Percentiles rank a stretch among this genome's conserved stretches.
phyloP scores from a whole-genome alignment of 2,329 filamentous ascomycete species.

The Penicillium nordicum region DNA sequence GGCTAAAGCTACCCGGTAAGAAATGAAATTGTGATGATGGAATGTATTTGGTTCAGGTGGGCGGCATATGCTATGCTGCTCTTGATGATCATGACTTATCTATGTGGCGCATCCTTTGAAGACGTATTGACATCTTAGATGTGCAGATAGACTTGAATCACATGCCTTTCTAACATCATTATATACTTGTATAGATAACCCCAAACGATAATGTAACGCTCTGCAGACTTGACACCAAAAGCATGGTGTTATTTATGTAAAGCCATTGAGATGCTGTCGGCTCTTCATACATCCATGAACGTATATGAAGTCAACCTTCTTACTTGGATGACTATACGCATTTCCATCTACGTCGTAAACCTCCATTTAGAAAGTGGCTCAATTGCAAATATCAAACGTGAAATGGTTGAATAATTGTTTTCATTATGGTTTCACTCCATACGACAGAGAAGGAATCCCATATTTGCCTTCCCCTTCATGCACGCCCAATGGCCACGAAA shows the following conservation, averaged over 20 bases:
- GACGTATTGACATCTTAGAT: not conserved
- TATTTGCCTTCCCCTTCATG: slow-evolving; percentile 29
- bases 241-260: not conserved
- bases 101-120: not conserved
- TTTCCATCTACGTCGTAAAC: not conserved
- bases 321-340: not conserved
- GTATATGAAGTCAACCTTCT: not conserved
- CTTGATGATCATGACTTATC: slow-evolving; percentile 8
- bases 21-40: slow-evolving; percentile 51
- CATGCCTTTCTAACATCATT: not conserved
- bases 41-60: not conserved
- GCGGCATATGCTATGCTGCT: slow-evolving; percentile 1
- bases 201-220: not conserved
- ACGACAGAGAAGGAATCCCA: slow-evolving; percentile 24
- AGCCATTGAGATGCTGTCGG: too few relatives aligned
- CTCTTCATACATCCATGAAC: not conserved
- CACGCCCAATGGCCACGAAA: slow-evolving; percentile 23
- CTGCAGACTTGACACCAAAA: too few relatives aligned
- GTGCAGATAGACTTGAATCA: slow-evolving; percentile 1
- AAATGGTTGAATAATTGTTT: slow-evolving; percentile 26
- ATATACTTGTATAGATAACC: not conserved
- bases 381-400: slow-evolving; percentile 5
- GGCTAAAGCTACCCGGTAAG: slow-evolving; percentile 69
- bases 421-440: slow-evolving; percentile 29
- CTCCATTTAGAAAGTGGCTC: not conserved